Evolutionary conservation across 495 filamentous ascomycete genomes (phyloP).

Genomic region (Polyplosphaeria fusca): DNA sequence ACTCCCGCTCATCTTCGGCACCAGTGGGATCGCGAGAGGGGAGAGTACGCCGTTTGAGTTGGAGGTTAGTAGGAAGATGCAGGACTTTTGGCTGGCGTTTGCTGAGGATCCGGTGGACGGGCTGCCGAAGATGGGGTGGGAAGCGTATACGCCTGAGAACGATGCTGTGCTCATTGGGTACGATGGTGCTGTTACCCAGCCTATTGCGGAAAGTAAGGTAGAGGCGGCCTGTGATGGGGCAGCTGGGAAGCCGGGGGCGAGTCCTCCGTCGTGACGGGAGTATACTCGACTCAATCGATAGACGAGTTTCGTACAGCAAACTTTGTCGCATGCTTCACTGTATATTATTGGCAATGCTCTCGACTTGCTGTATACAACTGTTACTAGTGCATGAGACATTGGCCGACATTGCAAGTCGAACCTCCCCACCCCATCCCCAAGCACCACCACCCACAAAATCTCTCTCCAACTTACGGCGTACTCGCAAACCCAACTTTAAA

Average conservation of each 20-base stretch:
- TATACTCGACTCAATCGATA: too few species aligned
- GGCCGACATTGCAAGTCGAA: too few species aligned
- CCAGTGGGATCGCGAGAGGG: slow-evolving; percentile 19
- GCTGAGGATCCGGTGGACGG: slow-evolving; percentile 22
- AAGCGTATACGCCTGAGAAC: slow-evolving; percentile 11
- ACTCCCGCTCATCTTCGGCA: slow-evolving; percentile 30
- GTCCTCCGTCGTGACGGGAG: neutral
- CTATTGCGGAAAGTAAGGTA: slow-evolving; percentile 8
- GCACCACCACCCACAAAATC: too few species aligned
- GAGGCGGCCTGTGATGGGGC: slow-evolving; percentile 11
- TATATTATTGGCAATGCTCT: too few species aligned
- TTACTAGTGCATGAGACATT: too few species aligned
- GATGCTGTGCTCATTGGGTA: slow-evolving; percentile 10
- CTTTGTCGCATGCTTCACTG: too few species aligned
- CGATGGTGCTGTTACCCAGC: slow-evolving; percentile 2
- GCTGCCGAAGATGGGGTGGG: slow-evolving; percentile 10
- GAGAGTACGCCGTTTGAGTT: slow-evolving; percentile 21
- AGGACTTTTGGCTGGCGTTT: slow-evolving; percentile 31
- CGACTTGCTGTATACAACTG: too few species aligned
- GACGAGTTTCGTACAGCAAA: too few species aligned
- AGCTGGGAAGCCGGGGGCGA: neutral
- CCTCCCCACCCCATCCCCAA: too few species aligned
- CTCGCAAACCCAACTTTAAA: too few species aligned
- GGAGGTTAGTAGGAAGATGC: slow-evolving; percentile 23
- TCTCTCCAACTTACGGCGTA: too few species aligned